These are phyloP conservation scores for Macrolepiota dolichaula DNA, from an alignment of 768 basidiomycete species.

Conservation along the genomic window DNA sequence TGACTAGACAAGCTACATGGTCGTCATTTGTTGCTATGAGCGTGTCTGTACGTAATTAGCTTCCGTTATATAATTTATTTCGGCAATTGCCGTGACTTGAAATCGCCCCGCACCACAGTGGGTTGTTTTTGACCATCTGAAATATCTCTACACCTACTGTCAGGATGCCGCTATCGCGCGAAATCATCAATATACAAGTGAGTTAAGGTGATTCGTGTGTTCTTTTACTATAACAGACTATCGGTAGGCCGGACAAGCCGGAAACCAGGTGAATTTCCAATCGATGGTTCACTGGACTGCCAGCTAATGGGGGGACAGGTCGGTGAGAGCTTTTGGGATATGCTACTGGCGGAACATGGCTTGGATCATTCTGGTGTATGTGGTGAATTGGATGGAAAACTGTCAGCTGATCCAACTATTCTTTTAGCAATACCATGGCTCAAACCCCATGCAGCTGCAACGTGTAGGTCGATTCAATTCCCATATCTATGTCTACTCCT, in stretches of 20 bases:
- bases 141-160: not conserved
- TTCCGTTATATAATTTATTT: not conserved
- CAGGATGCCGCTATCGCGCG: conserved; percentile 57
- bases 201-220: conserved; percentile 7
- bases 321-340: conserved; percentile 87
- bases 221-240: conserved; percentile 8
- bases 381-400: conserved; percentile 6
- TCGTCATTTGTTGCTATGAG: no score
- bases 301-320: conserved; percentile 33
- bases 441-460: conserved; percentile 70
- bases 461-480: conserved; percentile 43
- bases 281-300: conserved; percentile 9
- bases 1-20: no score
- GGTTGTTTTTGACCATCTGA: not conserved
- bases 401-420: not conserved
- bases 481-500: not conserved
- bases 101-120: not conserved
- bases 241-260: conserved; percentile 69
- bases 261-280: conserved; percentile 35
- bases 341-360: conserved; percentile 85
- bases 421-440: conserved; percentile 62
- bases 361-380: conserved; percentile 68
- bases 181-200: conserved; percentile 83
- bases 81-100: conserved; percentile 6
- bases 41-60: not conserved